Conservation (phyloP, 441 rosid species). For the Arabidopsis lyrata region DNA sequence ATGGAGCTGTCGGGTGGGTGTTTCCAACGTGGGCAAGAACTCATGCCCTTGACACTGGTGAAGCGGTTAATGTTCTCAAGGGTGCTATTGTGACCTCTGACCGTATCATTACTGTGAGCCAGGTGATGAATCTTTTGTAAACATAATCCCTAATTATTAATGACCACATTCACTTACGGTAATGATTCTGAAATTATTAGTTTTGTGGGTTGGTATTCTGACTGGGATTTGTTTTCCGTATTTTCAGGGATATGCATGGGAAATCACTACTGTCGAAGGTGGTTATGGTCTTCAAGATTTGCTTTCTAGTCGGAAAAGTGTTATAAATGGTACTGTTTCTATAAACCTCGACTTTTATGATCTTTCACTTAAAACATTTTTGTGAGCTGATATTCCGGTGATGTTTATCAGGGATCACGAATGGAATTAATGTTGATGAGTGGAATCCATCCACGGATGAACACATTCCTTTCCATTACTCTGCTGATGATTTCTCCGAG, state of each 20-base stretch:
- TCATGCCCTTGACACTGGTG: constrained; percentile 99
- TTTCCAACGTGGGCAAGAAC: constrained; percentile 98
- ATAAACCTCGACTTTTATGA: not conserved
- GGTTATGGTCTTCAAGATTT: constrained; percentile 92
- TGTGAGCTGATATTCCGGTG: constrained; percentile 6
- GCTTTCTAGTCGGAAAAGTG: constrained; percentile 72
- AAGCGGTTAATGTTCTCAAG: constrained; percentile 93
- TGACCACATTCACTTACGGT: not conserved
- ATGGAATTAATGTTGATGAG: constrained; percentile 81
- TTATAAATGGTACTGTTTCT: constrained; percentile 68
- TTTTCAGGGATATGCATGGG: constrained; percentile 95
- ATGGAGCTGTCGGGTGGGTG: constrained; percentile 92
- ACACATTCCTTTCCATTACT: constrained; percentile 69
- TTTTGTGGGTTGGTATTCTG: not conserved
- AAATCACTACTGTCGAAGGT: constrained; percentile 91
- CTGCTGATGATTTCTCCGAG: constrained; percentile 72
- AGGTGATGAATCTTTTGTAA: constrained; percentile 55
- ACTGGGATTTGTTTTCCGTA: not conserved
- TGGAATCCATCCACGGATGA: constrained; percentile 88
- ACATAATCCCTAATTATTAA: not conserved
- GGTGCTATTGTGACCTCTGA: constrained; percentile 96
- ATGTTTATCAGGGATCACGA: constrained; percentile 70
- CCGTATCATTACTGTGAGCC: constrained; percentile 89
- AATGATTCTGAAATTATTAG: not conserved
- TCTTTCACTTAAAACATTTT: constrained; percentile 12